These are phyloP conservation scores for Mollisiaceae sp. DNA, from an alignment of 2,329 filamentous ascomycete genomes.

Conservation along the genomic window DNA sequence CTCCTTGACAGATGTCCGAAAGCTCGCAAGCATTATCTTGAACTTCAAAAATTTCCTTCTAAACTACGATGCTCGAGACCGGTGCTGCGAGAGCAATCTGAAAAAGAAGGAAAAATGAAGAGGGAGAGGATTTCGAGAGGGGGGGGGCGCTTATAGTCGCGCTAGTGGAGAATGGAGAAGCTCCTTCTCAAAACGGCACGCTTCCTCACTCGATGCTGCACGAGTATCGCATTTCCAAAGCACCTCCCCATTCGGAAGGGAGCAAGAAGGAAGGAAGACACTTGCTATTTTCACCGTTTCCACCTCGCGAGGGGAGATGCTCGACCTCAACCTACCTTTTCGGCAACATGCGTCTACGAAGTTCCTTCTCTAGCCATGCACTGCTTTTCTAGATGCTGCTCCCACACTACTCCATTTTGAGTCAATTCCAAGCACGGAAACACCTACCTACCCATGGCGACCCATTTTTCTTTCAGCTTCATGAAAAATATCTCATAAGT, in stretches of 20 bases:
- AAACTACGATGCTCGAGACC: no score
- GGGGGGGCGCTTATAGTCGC: slow-evolving; percentile 2
- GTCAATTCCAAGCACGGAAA: no score
- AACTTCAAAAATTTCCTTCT: no score
- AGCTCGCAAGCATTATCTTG: no score
- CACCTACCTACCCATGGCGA: no score
- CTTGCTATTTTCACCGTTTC: background rate
- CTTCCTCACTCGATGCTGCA: background rate
- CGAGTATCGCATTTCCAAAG: background rate
- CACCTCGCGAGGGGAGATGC: background rate
- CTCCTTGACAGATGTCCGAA: no score
- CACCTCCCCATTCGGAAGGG: background rate
- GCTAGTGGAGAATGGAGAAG: background rate
- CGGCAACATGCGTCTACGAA: background rate
- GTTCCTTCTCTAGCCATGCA: background rate
- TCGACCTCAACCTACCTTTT: background rate
- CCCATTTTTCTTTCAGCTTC: no score
- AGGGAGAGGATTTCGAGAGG: background rate
- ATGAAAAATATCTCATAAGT: no score
- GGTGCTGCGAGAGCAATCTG: background rate
- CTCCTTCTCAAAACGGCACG: background rate
- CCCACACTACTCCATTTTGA: no score
- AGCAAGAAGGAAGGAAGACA: background rate
- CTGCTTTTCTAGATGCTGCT: background rate
- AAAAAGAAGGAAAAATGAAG: background rate